Base-by-base conservation (phyloP, 192 early-diverging fungal genomes). In the Coemansia javaensis region DNA sequence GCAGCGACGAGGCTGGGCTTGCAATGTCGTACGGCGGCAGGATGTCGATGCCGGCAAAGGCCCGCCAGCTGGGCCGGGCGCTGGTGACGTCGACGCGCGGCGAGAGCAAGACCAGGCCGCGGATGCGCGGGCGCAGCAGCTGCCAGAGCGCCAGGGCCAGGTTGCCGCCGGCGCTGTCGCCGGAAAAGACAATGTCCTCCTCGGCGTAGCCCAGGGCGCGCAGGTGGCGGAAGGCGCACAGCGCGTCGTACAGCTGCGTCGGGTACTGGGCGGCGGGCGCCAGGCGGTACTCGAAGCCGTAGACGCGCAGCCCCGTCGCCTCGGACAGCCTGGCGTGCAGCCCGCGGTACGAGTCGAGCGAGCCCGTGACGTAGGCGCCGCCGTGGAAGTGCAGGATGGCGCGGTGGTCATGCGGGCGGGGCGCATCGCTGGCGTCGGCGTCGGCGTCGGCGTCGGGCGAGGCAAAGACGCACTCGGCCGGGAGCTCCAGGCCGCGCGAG, bases 191-290 rank as follows among this genome's bases (percentile, higher is more conserved):
- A 13, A 77, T 66, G 11, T 55, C 41, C 5, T 18, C 2, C 5
- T 45, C 37, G 6, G 24, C 10, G 16, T 59, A 53, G 2, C 59
- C 68, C 28, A 48, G 18, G 1, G 18, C 22, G 12, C 25, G 49
- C 40, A 96, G 59, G 44, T 79, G 86, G 1, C 78, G 28, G 53
- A 85, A 90, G 0, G 89, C 87, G 15, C 85, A 83, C 17, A 89
- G 45, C 9, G 86, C 82, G 56, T 97, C 94, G 28, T 88, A 79
- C 5, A 97, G 52, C 25, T 85, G 88, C 11, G 81, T 66, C 8
- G 92, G 94, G 56, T 90, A 97, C 11, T 84, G 79, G 17, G 80
- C 60, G 47, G 87, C 80, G 0, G 94, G 91, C 0, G 91, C 83
- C 15, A 94, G 56, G 8, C 94, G 68, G 63, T 97, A 94, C 53